Base-by-base conservation (phyloP, 23 red algal species). In the Gracilariopsis chorda region DNA sequence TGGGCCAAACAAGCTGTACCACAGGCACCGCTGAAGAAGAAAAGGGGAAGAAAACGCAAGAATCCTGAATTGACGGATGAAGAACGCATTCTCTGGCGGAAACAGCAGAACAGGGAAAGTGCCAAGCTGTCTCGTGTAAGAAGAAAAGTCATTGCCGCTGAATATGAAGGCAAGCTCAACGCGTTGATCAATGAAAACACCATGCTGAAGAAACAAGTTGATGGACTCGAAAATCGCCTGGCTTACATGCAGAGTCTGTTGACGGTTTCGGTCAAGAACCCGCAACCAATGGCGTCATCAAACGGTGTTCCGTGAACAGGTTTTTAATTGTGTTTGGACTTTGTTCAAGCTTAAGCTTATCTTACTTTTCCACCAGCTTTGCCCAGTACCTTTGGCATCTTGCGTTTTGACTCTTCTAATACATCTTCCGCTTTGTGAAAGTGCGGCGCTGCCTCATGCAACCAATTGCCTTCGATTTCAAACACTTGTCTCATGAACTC, bases 401-500 rank as follows among this genome's bases (percentile, higher is more conserved):
- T 89, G 33, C 68, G 48, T 39, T 78, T 89, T 40, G 72, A 78
- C 17, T 64, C 69, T 39, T 92, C 95, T 62, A 89, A 52, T 36
- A 97, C 75, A 63, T 97, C 95, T 86, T 90, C 77, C 51, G 82
- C 53, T 65, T 72, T 82, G 74, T 95, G 82, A 44, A 82, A 95
- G 36, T 93, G 90, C 10, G 88, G 80, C 32, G 95, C 95, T 19
- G 93, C 86, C 80, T 97, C 88, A 78, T 72, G 35, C 25, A 97
- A 84, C 95, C 95, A 98, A 2, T 33, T 12, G 20, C 77, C 78
- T 28, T 98, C 95, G 56, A 98, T 83, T 29, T 95, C 73, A 36
- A 90, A 92, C 21, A 98, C 95, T 32, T 88, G 82, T 37, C 95
- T 77, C 80, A 98, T 92, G 74, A 88, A 98, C 74, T 94, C 86